Conservation (phyloP, 208 protist genomes). For the Leishmania major region DNA sequence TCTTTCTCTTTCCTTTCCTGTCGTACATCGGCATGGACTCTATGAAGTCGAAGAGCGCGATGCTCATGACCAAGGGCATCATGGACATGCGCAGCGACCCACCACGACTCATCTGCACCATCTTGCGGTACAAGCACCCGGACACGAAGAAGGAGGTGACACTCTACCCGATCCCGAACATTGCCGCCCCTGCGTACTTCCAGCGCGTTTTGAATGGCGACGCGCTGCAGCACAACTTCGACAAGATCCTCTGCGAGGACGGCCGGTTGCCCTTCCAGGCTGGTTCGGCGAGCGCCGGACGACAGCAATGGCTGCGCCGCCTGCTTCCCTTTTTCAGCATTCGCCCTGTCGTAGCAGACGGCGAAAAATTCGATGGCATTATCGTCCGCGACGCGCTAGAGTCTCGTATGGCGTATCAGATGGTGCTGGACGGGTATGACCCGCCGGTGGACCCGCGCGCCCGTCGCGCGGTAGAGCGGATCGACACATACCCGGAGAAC, state of each 20-base stretch:
- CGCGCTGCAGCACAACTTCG: slow-evolving; percentile 43
- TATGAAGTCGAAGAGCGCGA: slow-evolving; percentile 65
- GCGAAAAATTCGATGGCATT: slow-evolving; percentile 82
- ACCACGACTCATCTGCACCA: slow-evolving; percentile 63
- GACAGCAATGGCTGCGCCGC: slow-evolving; percentile 46
- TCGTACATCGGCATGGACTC: slow-evolving; percentile 37
- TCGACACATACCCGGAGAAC: slow-evolving; percentile 70
- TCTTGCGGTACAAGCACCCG: slow-evolving; percentile 70
- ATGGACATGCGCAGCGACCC: slow-evolving; percentile 82
- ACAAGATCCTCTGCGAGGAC: slow-evolving; percentile 86
- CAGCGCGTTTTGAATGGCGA: slow-evolving; percentile 51
- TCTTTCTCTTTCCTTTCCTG: neutral
- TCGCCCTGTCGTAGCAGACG: slow-evolving; percentile 52
- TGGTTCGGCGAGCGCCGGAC: slow-evolving; percentile 38
- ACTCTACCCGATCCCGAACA: slow-evolving; percentile 77
- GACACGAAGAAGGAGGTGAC: slow-evolving; percentile 77
- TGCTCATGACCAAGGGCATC: slow-evolving; percentile 86
- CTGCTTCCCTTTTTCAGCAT: slow-evolving; percentile 75
- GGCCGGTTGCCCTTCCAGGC: slow-evolving; percentile 73
- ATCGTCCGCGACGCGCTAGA: slow-evolving; percentile 72
- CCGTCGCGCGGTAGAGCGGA: slow-evolving; percentile 74
- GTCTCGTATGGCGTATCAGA: slow-evolving; percentile 88
- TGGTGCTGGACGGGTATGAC: slow-evolving; percentile 68
- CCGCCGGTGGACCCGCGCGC: slow-evolving; percentile 83
- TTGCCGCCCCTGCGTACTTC: slow-evolving; percentile 71